Base-by-base conservation (phyloP, 2,329 filamentous ascomycete genomes). In the Aureobasidium melanogenum region DNA sequence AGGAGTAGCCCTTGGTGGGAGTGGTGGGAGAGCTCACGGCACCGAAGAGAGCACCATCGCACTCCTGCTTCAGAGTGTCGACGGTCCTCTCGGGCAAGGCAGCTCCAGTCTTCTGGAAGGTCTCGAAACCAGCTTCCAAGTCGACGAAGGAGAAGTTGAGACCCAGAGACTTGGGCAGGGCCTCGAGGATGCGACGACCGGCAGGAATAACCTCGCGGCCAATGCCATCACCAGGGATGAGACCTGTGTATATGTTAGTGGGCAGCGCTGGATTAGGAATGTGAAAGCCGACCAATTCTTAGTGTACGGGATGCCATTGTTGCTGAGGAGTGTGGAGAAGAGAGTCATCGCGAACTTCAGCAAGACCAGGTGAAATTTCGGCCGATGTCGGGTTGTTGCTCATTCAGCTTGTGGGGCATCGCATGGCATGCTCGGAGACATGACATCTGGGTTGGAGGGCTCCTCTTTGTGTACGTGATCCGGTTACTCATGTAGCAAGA, bases 151-250 rank as follows among this genome's bases (percentile, higher is more conserved):
- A 89, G 82, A 97, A 97, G 72, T 91, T 92, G 69, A 99, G 84
- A 70, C 88, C 88, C 51, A 97, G 80, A n/a, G 89, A 94, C n/a
- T 87, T 77, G 36, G 93, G 92, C 1, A 99, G 87, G 55, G 94
- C 88, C 80, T 99, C 93, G 71, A 99, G 89, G 68, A 97, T 81
- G 66, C 89, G 88, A 70, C 91, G 89, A 56, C 93, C 94, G 60
- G 94, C 84, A 67, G 94, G 94, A 76, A 99, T 97, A 75, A 99
- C 94, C 79, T 99, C 94, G 74, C 90, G 90, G 77, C 94, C 94
- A 78, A 99, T 99, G 77, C 94, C 94, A 79, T 99, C 94, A 72
- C 94, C 94, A 70, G 94, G 89, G 74, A 99, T 97, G 70, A 97
- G 89, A 75, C 92, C 92, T 96, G 67, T 41, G 28, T 43, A 61